Conservation (phyloP, 2,329 filamentous ascomycete species). For the Coleophoma eucalyptorum region DNA sequence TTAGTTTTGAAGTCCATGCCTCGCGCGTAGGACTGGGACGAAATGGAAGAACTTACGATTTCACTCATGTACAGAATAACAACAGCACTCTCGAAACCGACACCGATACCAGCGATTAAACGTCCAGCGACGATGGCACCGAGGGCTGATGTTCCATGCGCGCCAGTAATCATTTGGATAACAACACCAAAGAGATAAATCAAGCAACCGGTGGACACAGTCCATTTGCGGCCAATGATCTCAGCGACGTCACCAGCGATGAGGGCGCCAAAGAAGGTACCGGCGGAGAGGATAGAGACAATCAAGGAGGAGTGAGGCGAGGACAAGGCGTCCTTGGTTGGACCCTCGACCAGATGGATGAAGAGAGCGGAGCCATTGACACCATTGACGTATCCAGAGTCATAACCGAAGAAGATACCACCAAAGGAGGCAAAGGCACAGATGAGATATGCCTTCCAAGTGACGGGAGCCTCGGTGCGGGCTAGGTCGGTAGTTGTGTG, state of each 20-base stretch:
- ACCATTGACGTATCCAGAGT: constrained; percentile 72
- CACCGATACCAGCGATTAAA: constrained; percentile 71
- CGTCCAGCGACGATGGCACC: constrained; percentile 69
- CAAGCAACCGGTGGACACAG: constrained; percentile 64
- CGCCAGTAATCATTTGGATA: constrained; percentile 49
- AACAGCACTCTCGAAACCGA: constrained; percentile 76
- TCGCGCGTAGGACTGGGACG: constrained; percentile 24
- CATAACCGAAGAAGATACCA: constrained; percentile 57
- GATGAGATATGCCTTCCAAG: constrained; percentile 63
- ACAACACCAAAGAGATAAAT: constrained; percentile 68
- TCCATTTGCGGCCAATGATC: constrained; percentile 66
- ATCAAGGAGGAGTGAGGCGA: constrained; percentile 65
- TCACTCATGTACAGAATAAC: constrained; percentile 78
- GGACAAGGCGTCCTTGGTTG: constrained; percentile 51
- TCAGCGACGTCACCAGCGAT: constrained; percentile 74
- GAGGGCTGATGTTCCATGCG: constrained; percentile 40
- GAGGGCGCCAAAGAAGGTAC: constrained; percentile 73
- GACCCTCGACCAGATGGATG: constrained; percentile 13
- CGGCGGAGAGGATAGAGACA: constrained; percentile 59
- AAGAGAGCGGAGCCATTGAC: constrained; percentile 47
- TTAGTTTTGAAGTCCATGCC: background rate
- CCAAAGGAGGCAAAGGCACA: constrained; percentile 68
- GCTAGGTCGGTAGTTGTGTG: constrained; percentile 42
- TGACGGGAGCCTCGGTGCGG: constrained; percentile 63
- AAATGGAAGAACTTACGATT: constrained; percentile 16